Conservation (phyloP, 2,329 filamentous ascomycete species). For the Sphaerulina musiva region DNA sequence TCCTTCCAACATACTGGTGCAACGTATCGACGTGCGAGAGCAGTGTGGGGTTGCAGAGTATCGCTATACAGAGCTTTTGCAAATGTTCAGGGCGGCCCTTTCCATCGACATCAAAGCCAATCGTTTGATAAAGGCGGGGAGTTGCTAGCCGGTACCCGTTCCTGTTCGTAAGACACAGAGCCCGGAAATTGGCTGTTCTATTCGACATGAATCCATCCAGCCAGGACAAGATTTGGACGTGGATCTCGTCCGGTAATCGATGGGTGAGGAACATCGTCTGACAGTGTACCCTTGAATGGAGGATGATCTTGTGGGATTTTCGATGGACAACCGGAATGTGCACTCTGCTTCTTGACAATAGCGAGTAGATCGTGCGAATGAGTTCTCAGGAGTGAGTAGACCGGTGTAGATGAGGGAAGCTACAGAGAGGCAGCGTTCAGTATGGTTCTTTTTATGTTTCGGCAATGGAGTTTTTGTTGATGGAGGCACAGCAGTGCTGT, state of each 20-base stretch:
- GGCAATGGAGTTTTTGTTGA: too few relatives aligned
- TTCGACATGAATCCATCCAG: not conserved
- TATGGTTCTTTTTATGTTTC: too few relatives aligned
- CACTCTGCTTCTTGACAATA: too few relatives aligned
- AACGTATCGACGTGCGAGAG: not conserved
- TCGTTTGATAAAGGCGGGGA: not conserved
- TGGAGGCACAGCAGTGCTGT: too few relatives aligned
- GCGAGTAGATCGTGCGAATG: too few relatives aligned
- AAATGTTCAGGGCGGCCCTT: not conserved
- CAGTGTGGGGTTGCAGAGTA: not conserved
- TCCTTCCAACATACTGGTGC: not conserved
- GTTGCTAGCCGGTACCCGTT: not conserved
- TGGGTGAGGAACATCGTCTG: not conserved
- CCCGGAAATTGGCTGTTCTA: not conserved
- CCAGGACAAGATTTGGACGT: not conserved
- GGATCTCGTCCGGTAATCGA: conserved; percentile 5
- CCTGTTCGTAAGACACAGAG: conserved; percentile 1
- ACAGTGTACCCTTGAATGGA: not conserved
- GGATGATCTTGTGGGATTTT: too few relatives aligned
- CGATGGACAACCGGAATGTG: too few relatives aligned
- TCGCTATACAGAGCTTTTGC: not conserved
- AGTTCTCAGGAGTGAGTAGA: too few relatives aligned
- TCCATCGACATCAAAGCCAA: not conserved
- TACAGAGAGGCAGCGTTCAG: too few relatives aligned
- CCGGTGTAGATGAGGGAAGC: too few relatives aligned